Conservation (phyloP, 2,329 filamentous ascomycete species). For the Colletotrichum endophyticum region DNA sequence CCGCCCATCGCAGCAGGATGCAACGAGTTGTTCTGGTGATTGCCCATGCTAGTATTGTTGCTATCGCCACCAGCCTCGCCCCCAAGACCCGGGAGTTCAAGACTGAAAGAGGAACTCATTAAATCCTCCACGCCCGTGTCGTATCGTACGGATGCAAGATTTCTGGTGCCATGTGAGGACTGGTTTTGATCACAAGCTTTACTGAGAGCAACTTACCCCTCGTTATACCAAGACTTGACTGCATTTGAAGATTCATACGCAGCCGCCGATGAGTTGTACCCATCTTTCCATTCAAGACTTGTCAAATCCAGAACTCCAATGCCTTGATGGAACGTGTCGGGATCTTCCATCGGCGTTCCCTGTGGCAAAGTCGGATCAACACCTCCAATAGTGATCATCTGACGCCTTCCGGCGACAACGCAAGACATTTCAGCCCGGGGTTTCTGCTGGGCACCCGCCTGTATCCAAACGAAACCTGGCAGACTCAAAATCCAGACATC, state of each 20-base stretch:
- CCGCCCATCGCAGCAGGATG: not conserved
- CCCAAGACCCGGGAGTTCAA: not conserved
- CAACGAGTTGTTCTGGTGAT: not conserved
- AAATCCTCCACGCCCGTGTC: not conserved
- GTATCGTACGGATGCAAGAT: not conserved
- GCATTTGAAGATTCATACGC: not conserved
- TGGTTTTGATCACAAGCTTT: not conserved
- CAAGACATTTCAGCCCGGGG: not conserved
- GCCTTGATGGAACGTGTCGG: not conserved
- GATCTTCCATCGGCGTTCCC: not conserved
- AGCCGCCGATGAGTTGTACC: not conserved
- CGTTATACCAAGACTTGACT: not conserved
- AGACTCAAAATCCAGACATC: constrained; percentile 12
- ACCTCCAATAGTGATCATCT: constrained; percentile 10
- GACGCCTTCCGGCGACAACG: not conserved
- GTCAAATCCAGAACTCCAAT: constrained; percentile 6
- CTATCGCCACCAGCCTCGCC: not conserved
- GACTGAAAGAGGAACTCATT: not conserved
- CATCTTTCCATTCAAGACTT: not conserved
- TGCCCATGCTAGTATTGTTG: not conserved
- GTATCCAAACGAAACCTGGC: constrained; percentile 12
- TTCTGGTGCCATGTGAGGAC: not conserved
- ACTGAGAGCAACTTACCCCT: not conserved
- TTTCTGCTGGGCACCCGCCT: not conserved
- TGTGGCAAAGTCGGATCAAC: no score